phyloP scores from a whole-genome alignment of 2,329 filamentous ascomycete species.

The Spiromastix sp. region DNA sequence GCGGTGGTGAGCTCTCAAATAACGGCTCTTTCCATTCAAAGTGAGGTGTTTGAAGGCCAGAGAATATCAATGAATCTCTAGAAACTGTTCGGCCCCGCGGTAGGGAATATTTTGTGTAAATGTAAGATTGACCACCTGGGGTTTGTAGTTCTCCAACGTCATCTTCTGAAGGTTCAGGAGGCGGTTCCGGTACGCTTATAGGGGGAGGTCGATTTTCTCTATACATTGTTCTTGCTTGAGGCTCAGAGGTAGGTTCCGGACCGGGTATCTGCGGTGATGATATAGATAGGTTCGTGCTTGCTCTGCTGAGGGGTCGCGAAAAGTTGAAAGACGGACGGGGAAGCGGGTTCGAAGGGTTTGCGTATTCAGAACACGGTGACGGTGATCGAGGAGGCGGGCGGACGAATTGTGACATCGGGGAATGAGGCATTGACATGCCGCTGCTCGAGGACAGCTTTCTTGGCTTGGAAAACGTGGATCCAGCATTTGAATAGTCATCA shows the following conservation, averaged over 20 bases:
- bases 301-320: conserved; percentile 71
- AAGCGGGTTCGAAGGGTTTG: conserved; percentile 47
- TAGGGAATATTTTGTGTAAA: conserved; percentile 74
- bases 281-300: conserved; percentile 29
- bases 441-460: conserved; percentile 71
- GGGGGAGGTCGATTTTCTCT: conserved; percentile 20
- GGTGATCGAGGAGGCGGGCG: conserved; percentile 64
- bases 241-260: conserved; percentile 40
- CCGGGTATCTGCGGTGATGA: conserved; percentile 18
- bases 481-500: conserved; percentile 58
- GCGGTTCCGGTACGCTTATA: conserved; percentile 20
- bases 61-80: conserved; percentile 51
- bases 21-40: conserved; percentile 55
- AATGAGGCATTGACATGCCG: conserved; percentile 48
- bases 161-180: conserved; percentile 7
- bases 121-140: conserved; percentile 59
- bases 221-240: conserved; percentile 8
- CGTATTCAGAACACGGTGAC: conserved; percentile 74
- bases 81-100: conserved; percentile 74
- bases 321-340: conserved; percentile 82
- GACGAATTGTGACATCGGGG: conserved; percentile 53
- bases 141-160: conserved; percentile 19
- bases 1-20: conserved; percentile 30
- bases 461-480: conserved; percentile 54
- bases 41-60: conserved; percentile 44